Evolutionary conservation across 1,139 yeast genomes (phyloP), one percentile per base, ranked within the genome.

Genomic region (Lodderomyces pseudojiufengensis): DNA sequence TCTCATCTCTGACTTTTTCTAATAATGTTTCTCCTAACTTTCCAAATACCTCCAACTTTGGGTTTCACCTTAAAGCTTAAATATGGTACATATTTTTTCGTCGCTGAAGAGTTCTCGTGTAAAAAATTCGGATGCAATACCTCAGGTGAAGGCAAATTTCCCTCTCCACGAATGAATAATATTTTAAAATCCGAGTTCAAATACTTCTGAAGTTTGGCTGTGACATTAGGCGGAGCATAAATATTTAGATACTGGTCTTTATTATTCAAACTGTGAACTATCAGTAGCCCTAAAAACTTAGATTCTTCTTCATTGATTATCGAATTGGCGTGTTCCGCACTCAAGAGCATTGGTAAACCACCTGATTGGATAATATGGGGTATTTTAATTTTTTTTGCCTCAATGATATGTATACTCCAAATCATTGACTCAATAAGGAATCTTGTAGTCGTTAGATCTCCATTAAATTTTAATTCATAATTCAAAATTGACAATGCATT

Each of bases 211-310:
- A 46, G 23, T 57, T 40, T 13, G 13, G 37, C 9, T 9, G 14
- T 39, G 10, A 36, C 35, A 16, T 11, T 11, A 9, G 59, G 46
- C 1, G 94, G 87, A 0, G 84, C 60, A 47, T 84, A 80, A 2
- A 87, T 38, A 41, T 84, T 79, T 35, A 84, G 50, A 24, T 60
- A 50, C 8, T 59, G 52, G 1, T 60, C 51, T 0, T 44, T 42
- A 1, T 45, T 39, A 48, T 83, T 74, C n/a, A 86, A 61, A 2
- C 92, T 81, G 51, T 83, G 92, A 2, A 83, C 59, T 33, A 82
- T 58, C 2, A 70, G 70, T 10, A 80, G 52, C 0, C 80, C 78
- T 31, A 51, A 35, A 37, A 57, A 65, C n/a, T 36, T 33, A 4
- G 13, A 9, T 10, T 16, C 10, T 13, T 12, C 11, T 5, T 10